Evolutionary conservation across 257 asterid genomes (phyloP).

Genomic region (Verbascum thapsus): DNA sequence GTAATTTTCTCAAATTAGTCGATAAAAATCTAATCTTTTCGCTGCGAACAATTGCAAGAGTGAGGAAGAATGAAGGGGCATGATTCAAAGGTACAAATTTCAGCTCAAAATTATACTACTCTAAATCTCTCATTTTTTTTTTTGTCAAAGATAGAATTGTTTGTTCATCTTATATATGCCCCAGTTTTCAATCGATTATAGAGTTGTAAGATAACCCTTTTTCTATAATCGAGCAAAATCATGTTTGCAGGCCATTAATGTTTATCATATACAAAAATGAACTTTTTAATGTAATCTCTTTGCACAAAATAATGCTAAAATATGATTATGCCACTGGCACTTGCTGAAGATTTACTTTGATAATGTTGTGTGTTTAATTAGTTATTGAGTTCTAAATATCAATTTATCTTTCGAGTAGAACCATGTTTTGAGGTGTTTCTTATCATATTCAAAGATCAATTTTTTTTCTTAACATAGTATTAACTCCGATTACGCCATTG

Average conservation of each 20-base stretch:
- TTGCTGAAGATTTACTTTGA: conserved; percentile 15
- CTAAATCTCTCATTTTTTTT: neutral
- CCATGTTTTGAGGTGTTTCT: conserved; percentile 2
- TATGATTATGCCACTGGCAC: neutral
- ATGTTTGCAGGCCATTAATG: neutral
- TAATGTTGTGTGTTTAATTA: too few relatives aligned
- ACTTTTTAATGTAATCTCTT: neutral
- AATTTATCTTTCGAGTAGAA: too few relatives aligned
- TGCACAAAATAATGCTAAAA: too few relatives aligned
- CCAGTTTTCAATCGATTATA: conserved; percentile 1
- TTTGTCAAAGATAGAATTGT: too few relatives aligned
- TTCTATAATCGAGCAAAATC: neutral
- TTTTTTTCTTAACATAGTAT: neutral
- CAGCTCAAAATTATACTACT: neutral
- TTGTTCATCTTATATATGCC: conserved; percentile 3
- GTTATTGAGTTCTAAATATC: too few relatives aligned
- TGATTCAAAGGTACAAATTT: conserved; percentile 42
- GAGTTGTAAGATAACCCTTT: neutral
- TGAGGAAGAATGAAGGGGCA: conserved; percentile 39
- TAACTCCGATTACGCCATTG: neutral
- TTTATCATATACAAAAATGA: neutral
- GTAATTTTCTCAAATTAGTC: too few relatives aligned
- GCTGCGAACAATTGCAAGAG: too few relatives aligned
- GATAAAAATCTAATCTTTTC: too few relatives aligned
- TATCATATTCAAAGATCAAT: neutral